These are phyloP conservation scores for Coemansia sp. DNA, from an alignment of 192 early-diverging fungal genomes.

Conservation along the genomic window DNA sequence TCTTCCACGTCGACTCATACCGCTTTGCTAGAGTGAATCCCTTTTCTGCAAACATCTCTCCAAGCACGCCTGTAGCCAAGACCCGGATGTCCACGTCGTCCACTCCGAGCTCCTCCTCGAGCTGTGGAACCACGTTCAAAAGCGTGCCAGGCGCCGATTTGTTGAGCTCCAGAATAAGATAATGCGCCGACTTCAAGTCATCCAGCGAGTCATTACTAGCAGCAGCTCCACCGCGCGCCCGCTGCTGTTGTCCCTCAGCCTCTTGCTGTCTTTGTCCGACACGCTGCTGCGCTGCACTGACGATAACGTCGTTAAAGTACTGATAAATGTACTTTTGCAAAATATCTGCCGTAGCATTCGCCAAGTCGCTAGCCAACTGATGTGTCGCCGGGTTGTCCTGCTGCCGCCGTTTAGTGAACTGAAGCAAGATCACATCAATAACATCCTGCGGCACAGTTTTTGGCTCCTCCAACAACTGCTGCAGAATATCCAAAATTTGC, in stretches of 20 bases:
- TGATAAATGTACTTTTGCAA: slow-evolving; percentile 92
- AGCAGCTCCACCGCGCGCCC: slow-evolving; percentile 44
- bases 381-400: slow-evolving; percentile 67
- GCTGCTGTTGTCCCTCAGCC: slow-evolving; percentile 32
- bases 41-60: slow-evolving; percentile 86
- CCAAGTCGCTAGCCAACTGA: slow-evolving; percentile 82
- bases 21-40: slow-evolving; percentile 67
- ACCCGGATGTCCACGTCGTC: slow-evolving; percentile 77
- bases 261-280: slow-evolving; percentile 21
- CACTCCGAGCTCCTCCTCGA: slow-evolving; percentile 87
- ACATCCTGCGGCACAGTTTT: slow-evolving; percentile 73
- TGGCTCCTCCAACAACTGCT: slow-evolving; percentile 80
- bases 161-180: slow-evolving; percentile 82
- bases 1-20: slow-evolving; percentile 81
- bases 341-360: slow-evolving; percentile 68
- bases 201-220: slow-evolving; percentile 30
- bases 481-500: slow-evolving; percentile 78
- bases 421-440: slow-evolving; percentile 78
- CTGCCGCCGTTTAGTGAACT: slow-evolving; percentile 74
- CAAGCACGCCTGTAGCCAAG: slow-evolving; percentile 76
- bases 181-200: slow-evolving; percentile 71
- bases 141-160: slow-evolving; percentile 71
- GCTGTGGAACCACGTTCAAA: slow-evolving; percentile 87
- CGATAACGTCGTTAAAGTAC: slow-evolving; percentile 87
- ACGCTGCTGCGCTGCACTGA: slow-evolving; percentile 58